phyloP scores from a whole-genome alignment of 2,329 filamentous ascomycete genomes.

The Catunica adiposa region DNA sequence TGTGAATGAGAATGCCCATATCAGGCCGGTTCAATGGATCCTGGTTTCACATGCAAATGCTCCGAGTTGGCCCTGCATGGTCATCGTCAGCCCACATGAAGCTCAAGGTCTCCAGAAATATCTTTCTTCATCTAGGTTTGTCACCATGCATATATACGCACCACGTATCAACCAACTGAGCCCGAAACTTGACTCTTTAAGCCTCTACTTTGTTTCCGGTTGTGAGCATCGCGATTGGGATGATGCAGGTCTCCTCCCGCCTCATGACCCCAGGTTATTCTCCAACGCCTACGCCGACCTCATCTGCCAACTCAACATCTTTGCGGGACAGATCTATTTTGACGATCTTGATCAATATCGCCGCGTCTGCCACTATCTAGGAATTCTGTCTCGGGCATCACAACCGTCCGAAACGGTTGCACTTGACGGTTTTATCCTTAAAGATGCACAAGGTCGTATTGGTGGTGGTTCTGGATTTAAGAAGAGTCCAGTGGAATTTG shows the following conservation, averaged over 20 bases:
- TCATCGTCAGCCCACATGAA: slow-evolving; percentile 46
- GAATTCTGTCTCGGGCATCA: slow-evolving; percentile 24
- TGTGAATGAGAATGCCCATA: slow-evolving; percentile 27
- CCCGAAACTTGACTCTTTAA: slow-evolving; percentile 28
- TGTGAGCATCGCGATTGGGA: neutral
- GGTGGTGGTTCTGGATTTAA: slow-evolving; percentile 18
- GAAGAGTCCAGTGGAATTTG: slow-evolving; percentile 24
- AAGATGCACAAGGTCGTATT: slow-evolving; percentile 6
- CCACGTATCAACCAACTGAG: slow-evolving; percentile 26
- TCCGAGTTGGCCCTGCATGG: slow-evolving; percentile 17
- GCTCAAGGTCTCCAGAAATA: slow-evolving; percentile 32
- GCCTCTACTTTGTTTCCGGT: slow-evolving; percentile 26
- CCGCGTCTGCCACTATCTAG: slow-evolving; percentile 33
- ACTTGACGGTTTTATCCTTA: slow-evolving; percentile 23
- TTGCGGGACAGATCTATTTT: slow-evolving; percentile 52
- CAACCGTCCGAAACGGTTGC: slow-evolving; percentile 16
- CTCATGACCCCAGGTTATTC: slow-evolving; percentile 3
- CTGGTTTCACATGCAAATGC: slow-evolving; percentile 17
- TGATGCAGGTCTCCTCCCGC: neutral
- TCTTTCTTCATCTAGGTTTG: slow-evolving; percentile 22
- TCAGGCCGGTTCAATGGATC: slow-evolving; percentile 39
- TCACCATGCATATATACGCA: slow-evolving; percentile 35
- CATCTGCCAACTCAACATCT: slow-evolving; percentile 41
- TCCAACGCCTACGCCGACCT: slow-evolving; percentile 16
- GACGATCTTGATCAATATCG: slow-evolving; percentile 36